A percentile compares a stretch with the other conserved stretches of the same genome.
These are phyloP conservation scores for Lentinula raphanica DNA, from an alignment of 768 basidiomycete species.

Conservation along the genomic window DNA sequence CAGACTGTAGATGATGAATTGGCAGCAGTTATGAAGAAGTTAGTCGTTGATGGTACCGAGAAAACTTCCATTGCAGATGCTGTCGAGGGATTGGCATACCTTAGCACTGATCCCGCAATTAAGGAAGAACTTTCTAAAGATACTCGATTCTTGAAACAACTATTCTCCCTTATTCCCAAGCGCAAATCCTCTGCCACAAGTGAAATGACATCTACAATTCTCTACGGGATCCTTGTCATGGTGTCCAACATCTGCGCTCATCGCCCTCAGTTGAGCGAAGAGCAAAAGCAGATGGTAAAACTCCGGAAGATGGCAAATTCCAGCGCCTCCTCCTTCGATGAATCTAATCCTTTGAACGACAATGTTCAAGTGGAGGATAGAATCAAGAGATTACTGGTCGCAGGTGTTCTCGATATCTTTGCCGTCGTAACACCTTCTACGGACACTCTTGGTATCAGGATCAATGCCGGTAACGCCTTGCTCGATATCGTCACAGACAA, in stretches of 20 bases:
- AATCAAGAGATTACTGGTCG: slow-evolving; percentile 49
- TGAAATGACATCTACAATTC: slow-evolving; percentile 43
- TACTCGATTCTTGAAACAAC: slow-evolving; percentile 45
- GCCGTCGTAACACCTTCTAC: slow-evolving; percentile 46
- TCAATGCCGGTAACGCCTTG: slow-evolving; percentile 53
- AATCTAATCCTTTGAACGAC: slow-evolving; percentile 46
- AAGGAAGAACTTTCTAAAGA: slow-evolving; percentile 60
- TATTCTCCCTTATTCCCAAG: slow-evolving; percentile 54
- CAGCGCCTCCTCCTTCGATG: slow-evolving; percentile 22
- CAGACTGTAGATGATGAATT: slow-evolving; percentile 38
- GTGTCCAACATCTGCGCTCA: slow-evolving; percentile 71
- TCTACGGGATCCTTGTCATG: slow-evolving; percentile 77
- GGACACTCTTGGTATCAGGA: slow-evolving; percentile 62
- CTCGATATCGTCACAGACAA: slow-evolving; percentile 74
- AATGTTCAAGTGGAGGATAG: slow-evolving; percentile 61
- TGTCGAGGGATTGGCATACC: slow-evolving; percentile 83
- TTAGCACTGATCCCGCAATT: slow-evolving; percentile 56
- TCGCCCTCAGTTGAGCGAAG: slow-evolving; percentile 66
- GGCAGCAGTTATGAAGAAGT: slow-evolving; percentile 49
- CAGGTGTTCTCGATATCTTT: slow-evolving; percentile 63
- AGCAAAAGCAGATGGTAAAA: slow-evolving; percentile 79
- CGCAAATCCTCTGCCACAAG: slow-evolving; percentile 30
- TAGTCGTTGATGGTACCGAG: slow-evolving; percentile 40
- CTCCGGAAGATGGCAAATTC: slow-evolving; percentile 68
- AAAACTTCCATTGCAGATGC: slow-evolving; percentile 50